These are phyloP conservation scores for Hymenoscyphus fructigenus DNA, from an alignment of 2,329 filamentous ascomycete species.

Conservation along the genomic window DNA sequence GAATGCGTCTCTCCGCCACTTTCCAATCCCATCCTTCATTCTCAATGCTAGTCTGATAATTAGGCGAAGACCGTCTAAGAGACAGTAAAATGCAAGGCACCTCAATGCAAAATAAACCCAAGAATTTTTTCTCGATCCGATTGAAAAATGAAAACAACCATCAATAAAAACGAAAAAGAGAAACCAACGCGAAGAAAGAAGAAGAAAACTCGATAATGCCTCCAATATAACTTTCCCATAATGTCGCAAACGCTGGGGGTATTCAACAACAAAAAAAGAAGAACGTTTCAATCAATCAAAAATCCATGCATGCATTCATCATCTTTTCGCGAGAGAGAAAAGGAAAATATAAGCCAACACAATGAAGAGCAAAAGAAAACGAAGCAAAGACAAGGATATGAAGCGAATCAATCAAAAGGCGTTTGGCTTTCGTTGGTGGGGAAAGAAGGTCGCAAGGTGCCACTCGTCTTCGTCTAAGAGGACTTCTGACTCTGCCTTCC, in stretches of 20 bases:
- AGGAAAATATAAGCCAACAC: background rate
- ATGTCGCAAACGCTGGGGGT: conserved; percentile 21
- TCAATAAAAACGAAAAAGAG: too few relatives aligned
- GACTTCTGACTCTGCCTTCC: background rate
- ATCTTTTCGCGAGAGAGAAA: background rate
- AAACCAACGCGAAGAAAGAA: background rate
- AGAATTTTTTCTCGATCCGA: too few relatives aligned
- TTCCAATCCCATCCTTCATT: background rate
- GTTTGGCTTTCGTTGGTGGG: background rate
- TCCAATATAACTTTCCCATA: background rate
- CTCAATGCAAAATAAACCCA: background rate
- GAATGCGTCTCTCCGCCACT: background rate
- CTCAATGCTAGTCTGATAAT: background rate
- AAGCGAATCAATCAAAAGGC: background rate
- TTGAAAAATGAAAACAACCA: too few relatives aligned
- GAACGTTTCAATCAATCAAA: conserved; percentile 5
- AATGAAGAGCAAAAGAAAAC: background rate
- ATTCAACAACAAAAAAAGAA: conserved; percentile 18
- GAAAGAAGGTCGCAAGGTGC: background rate
- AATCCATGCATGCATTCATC: conserved; percentile 11
- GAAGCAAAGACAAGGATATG: background rate
- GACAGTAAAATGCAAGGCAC: background rate
- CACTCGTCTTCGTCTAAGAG: background rate
- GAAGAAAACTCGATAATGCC: background rate
- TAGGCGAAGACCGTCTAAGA: background rate